Base-by-base conservation (phyloP, 2,329 filamentous ascomycete genomes). In the Fusarium pilosicola region DNA sequence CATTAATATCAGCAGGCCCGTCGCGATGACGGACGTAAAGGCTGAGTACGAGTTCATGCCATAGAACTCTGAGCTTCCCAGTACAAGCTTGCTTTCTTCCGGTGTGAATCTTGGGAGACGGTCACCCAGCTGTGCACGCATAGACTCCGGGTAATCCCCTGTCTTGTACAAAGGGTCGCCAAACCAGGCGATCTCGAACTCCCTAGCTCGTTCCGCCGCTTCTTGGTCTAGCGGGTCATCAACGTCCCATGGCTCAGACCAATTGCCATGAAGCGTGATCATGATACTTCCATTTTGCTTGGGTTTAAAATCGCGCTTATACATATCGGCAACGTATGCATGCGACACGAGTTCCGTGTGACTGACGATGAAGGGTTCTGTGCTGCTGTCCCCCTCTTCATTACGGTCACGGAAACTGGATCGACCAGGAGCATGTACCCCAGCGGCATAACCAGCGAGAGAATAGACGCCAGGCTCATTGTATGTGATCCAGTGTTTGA, bases 1-100 rank as follows among this genome's bases (percentile, higher is more conserved):
- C 83, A 38, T 80, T 81, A 49, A 81, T 78, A 41, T 83, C 83
- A 13, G 83, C 73, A 34, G 76, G 79, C n/a, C 65, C 77, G 39
- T 78, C 79, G 20, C 79, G 79, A 65, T 84, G 81, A 10, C 76
- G 78, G 20, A 83, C 77, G 39, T 79, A 85, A 48, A 84, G 0
- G 82, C 80, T 2, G 82, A 83, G 74, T 85, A 85, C 20, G 82
- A 84, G 71, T 85, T 84, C 81, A 85, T 85, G 36, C 83, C 83
- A 57, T 84, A 85, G 30, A 80, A 79, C 51, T 83, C 80, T 5
- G 81, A 83, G 63, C 81, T 83, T 4, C 81, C 81, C 1, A 81
- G 78, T 10, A 85, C 76, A 12, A 84, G 75, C n/a, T 68, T 77
- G 62, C 80, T 81, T 71, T 84, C 83, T 62, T 84, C 82, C 20